These are phyloP conservation scores for Thermothelomyces thermophilus DNA, from an alignment of 2,329 filamentous ascomycete species.

Conservation along the genomic window DNA sequence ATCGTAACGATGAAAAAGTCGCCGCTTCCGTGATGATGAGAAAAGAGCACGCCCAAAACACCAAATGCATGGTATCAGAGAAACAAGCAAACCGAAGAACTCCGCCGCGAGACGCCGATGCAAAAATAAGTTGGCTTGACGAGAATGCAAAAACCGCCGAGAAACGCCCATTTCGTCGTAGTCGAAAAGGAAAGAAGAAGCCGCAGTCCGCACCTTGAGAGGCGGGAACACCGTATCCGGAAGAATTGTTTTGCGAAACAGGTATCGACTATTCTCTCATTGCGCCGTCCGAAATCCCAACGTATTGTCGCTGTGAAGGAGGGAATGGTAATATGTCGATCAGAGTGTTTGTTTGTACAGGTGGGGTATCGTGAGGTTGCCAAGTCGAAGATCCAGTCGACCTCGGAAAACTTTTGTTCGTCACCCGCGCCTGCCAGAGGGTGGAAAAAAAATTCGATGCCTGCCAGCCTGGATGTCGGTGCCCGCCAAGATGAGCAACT, in stretches of 20 bases:
- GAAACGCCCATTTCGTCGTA: slow-evolving; percentile 40
- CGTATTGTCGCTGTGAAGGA: slow-evolving; percentile 27
- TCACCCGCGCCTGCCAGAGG: slow-evolving; percentile 33
- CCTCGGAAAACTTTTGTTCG: slow-evolving; percentile 17
- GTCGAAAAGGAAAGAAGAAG: slow-evolving; percentile 20
- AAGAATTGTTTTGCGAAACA: slow-evolving; percentile 24
- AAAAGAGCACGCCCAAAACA: slow-evolving; percentile 25
- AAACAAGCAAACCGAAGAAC: slow-evolving; percentile 30
- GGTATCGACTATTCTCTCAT: slow-evolving; percentile 32
- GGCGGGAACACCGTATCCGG: slow-evolving; percentile 33
- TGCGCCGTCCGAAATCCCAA: slow-evolving; percentile 27
- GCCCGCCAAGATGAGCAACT: slow-evolving; percentile 47
- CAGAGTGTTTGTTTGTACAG: slow-evolving; percentile 31
- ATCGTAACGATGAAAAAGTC: slow-evolving; percentile 30
- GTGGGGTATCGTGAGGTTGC: slow-evolving; percentile 17
- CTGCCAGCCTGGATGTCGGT: slow-evolving; percentile 37
- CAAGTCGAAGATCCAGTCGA: slow-evolving; percentile 28
- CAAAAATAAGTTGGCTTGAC: slow-evolving; percentile 31
- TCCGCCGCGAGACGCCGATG: slow-evolving; percentile 46
- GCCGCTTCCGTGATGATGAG: slow-evolving; percentile 31
- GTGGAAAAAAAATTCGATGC: slow-evolving; percentile 38
- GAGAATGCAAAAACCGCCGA: slow-evolving; percentile 36
- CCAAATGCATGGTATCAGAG: slow-evolving; percentile 28
- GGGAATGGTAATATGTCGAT: slow-evolving; percentile 30
- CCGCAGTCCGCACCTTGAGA: slow-evolving; percentile 37